A percentile compares a stretch with the other conserved stretches of the same genome.
Evolutionary conservation across 257 asterid species (phyloP).

Genomic region (Verbascum thapsus): DNA sequence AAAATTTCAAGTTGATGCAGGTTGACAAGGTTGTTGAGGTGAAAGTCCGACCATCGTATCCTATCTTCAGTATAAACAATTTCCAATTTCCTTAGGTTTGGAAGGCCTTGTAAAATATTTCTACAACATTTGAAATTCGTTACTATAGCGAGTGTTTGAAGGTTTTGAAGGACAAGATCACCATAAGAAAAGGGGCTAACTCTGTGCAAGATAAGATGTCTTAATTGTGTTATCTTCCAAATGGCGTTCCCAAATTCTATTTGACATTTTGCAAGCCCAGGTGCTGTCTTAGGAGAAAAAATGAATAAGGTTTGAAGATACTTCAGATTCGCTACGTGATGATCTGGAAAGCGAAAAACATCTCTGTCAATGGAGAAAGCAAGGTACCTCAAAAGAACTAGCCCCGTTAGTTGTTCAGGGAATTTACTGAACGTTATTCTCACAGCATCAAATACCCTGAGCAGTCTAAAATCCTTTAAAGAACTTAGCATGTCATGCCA

Average conservation of each 20-base stretch:
- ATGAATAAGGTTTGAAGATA: not conserved
- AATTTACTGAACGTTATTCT: too few species aligned
- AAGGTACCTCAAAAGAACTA: not conserved
- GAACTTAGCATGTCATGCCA: too few species aligned
- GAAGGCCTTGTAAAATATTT: not conserved
- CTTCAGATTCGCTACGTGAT: not conserved
- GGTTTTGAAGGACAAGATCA: not conserved
- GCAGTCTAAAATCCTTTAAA: too few species aligned
- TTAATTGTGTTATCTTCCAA: not conserved
- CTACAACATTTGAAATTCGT: not conserved
- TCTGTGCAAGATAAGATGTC: not conserved
- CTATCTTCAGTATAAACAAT: not conserved
- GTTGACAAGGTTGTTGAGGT: conserved; percentile 10
- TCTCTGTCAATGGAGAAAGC: not conserved
- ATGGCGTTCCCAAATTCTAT: not conserved
- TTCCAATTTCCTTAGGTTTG: conserved; percentile 11
- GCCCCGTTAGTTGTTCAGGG: too few species aligned
- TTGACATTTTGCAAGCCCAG: too few species aligned
- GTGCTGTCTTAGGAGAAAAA: too few species aligned
- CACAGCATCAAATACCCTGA: too few species aligned
- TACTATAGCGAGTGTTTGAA: conserved; percentile 4
- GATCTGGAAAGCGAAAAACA: too few species aligned
- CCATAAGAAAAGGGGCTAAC: too few species aligned
- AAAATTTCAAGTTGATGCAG: conserved; percentile 11
- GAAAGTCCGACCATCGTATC: not conserved